phyloP scores from a whole-genome alignment of 2,329 filamentous ascomycete species.

The Neonectria hederae region DNA sequence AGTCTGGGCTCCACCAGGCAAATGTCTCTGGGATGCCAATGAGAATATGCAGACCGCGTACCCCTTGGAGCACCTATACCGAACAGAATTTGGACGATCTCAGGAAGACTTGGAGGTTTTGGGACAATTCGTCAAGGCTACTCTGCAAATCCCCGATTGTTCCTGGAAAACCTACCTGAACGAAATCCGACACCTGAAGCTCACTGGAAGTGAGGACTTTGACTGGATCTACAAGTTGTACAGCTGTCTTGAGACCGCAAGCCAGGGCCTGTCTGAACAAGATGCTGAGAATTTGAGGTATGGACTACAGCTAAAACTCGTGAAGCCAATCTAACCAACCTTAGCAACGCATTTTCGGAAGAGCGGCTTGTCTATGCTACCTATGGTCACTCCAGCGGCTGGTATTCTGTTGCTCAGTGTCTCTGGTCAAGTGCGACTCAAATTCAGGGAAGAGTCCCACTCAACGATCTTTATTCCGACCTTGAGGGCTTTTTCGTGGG shows the following conservation, averaged over 20 bases:
- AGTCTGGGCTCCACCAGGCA: conserved; percentile 16
- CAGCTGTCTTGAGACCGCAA: not conserved
- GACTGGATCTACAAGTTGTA: conserved; percentile 32
- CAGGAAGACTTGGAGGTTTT: conserved; percentile 25
- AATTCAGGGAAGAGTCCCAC: conserved; percentile 38
- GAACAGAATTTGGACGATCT: conserved; percentile 6
- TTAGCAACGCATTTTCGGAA: conserved; percentile 18
- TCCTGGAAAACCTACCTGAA: conserved; percentile 28
- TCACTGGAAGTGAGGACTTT: conserved; percentile 21
- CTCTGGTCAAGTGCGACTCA: conserved; percentile 47
- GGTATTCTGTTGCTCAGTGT: conserved; percentile 45
- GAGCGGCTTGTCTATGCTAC: conserved; percentile 29
- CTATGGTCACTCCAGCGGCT: conserved; percentile 26
- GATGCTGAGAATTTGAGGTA: conserved; percentile 24
- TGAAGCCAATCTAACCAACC: conserved; percentile 6
- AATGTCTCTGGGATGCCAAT: conserved; percentile 31
- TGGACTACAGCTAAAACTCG: no score
- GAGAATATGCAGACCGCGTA: conserved; percentile 31
- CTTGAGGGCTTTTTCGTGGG: conserved; percentile 45
- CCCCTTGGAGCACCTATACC: conserved; percentile 30
- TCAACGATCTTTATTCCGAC: conserved; percentile 43
- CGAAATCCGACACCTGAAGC: conserved; percentile 30
- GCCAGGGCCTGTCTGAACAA: not conserved
- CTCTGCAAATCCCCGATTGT: conserved; percentile 20
- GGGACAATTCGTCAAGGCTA: conserved; percentile 30